phyloP scores from a whole-genome alignment of 129 eudicot species.

The Scalesia atractyloides region DNA sequence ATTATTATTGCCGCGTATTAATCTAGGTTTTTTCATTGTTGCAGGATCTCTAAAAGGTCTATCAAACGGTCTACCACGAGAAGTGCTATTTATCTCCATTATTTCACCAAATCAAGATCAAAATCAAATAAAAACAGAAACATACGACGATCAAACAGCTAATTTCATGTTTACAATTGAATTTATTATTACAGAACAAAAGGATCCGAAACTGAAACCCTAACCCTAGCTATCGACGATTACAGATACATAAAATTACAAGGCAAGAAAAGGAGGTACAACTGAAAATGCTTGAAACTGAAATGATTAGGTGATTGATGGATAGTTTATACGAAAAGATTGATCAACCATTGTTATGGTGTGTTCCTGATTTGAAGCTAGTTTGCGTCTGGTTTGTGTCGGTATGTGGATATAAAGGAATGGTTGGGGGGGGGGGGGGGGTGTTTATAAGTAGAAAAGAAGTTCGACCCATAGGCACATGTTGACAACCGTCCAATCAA shows the following conservation, averaged over 20 bases:
- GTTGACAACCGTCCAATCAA: no score
- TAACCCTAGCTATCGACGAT: constrained; percentile 31
- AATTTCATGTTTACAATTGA: constrained; percentile 22
- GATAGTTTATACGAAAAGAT: constrained; percentile 18
- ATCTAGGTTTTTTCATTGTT: constrained; percentile 62
- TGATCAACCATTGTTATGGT: background rate
- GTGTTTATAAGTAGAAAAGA: no score
- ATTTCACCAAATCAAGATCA: background rate
- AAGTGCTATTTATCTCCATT: constrained; percentile 67
- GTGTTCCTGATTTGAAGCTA: no score
- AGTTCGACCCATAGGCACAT: no score
- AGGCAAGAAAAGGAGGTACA: background rate
- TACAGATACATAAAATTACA: constrained; percentile 4
- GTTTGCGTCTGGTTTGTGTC: no score
- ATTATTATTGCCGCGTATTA: constrained; percentile 36
- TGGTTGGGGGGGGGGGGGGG: no score
- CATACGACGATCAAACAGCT: constrained; percentile 28
- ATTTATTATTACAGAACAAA: background rate
- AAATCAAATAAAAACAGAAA: constrained; percentile 14
- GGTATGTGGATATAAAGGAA: no score
- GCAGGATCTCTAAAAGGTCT: constrained; percentile 71
- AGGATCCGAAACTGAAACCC: constrained; percentile 21
- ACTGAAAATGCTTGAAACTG: constrained; percentile 9
- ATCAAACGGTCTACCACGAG: constrained; percentile 64
- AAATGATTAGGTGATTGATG: constrained; percentile 2